Evolutionary conservation across 495 filamentous ascomycete species (phyloP), one percentile per base, ranked within the genome.

Genomic region (Paragyromitra xinjiangensis): DNA sequence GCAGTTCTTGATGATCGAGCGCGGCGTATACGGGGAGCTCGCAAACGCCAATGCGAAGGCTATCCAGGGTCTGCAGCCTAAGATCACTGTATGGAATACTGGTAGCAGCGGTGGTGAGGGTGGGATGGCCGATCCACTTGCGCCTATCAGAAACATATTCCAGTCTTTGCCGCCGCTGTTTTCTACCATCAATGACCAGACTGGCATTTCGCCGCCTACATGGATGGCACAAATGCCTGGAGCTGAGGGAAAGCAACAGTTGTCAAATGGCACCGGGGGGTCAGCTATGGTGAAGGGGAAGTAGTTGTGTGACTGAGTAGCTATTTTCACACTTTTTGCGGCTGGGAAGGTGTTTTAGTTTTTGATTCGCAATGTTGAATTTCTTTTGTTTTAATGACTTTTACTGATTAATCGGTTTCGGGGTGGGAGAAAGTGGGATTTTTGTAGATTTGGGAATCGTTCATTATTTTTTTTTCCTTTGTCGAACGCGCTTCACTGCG

Each of bases 41-140:
- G 90, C 90, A 68, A 88, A 90, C 76, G 89, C 89, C 55, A 92
- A 92, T 78, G 93, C 91, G 26, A 78, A 85, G 50, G 93, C 92
- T 26, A 88, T 95, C 83, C 85, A 90, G 56, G 93, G 93, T 62
- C 84, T 95, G 78, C 88, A 93, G 80, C 93, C 93, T 68, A 95
- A 94, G 89, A 95, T 95, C 84, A 93, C 89, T 62, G 88, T 93
- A 9, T 95, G 93, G 93, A 94, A 94, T 83, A 94, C 93, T 42
- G 92, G 91, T 24, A 82, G 82, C 45, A 79, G 69, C 53, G 77
- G 82, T 40, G 71, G 69, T 9, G 81, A 83, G 83, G 82, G 81
- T 37, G 82, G 80, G 14, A 70, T 78, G 53, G 83, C 82, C 4
- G 87, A 88, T 81, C 77, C 85, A 3, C 82, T 84, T 24, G 88